A percentile compares a stretch with the other conserved stretches of the same genome.
These are phyloP conservation scores for Tilletia caries DNA, from an alignment of 1,284 basidiomycete species.

Conservation along the genomic window DNA sequence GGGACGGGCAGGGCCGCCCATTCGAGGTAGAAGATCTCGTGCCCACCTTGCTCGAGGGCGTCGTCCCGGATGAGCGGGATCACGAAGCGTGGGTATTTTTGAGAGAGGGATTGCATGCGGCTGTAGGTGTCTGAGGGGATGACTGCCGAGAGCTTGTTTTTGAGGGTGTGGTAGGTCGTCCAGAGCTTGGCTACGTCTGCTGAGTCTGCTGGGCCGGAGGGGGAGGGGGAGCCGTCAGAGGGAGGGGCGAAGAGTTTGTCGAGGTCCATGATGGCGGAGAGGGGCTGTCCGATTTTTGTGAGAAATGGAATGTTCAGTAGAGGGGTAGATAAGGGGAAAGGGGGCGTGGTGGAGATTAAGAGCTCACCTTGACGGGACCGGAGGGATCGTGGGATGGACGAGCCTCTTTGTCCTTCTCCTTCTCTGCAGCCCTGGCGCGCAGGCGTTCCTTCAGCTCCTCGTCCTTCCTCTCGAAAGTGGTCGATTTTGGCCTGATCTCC, in stretches of 20 bases:
- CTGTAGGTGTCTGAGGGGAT: constrained; percentile 40
- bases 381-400: neutral
- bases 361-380: constrained; percentile 12
- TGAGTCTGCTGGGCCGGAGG: constrained; percentile 7
- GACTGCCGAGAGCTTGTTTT: constrained; percentile 50
- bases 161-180: constrained; percentile 49
- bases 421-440: neutral
- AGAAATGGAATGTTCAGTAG: no score
- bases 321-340: no score
- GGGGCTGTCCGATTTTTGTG: constrained; percentile 19
- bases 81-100: constrained; percentile 47
- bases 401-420: neutral
- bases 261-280: constrained; percentile 39
- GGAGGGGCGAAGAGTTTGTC: constrained; percentile 35
- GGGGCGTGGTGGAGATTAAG: no score
- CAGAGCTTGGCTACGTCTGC: constrained; percentile 42
- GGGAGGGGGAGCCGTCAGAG: constrained; percentile 15
- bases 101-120: constrained; percentile 35
- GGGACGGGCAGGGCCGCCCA: constrained; percentile 40
- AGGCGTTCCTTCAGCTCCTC: neutral
- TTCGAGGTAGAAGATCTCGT: constrained; percentile 50
- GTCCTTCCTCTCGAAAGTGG: constrained; percentile 3
- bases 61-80: constrained; percentile 43
- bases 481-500: no score
- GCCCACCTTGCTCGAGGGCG: constrained; percentile 25